Percentiles rank a stretch among this genome's conserved stretches.
Conservation (phyloP, 352 stramenopile genomes). For the Phytophthora niederhauseri region DNA sequence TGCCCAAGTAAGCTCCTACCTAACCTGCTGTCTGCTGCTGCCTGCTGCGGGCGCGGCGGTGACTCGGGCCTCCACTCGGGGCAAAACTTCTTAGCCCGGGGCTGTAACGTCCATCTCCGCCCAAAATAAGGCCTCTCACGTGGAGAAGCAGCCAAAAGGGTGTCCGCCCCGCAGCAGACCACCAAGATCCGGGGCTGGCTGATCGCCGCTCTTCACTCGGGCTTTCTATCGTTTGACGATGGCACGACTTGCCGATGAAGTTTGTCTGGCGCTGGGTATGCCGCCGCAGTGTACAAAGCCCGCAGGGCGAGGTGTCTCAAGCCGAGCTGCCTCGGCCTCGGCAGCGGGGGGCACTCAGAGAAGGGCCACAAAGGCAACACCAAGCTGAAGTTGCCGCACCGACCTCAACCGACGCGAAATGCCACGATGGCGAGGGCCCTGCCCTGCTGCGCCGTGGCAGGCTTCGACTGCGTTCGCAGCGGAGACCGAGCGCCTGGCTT, state of each 20-base stretch:
- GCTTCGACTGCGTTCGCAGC: not conserved
- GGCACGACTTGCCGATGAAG: conserved; percentile 6
- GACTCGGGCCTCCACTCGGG: not conserved
- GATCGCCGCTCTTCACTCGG: not conserved
- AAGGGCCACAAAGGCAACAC: not conserved
- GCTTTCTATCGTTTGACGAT: conserved; percentile 21
- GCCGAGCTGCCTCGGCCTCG: not conserved
- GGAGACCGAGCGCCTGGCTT: not conserved
- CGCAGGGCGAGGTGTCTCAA: not conserved
- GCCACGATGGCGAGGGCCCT: not conserved
- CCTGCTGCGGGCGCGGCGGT: not conserved
- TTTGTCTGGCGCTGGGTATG: not conserved
- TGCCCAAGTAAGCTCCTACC: too few species aligned
- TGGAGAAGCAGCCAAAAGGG: too few species aligned
- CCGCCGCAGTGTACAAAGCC: not conserved
- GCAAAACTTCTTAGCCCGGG: not conserved
- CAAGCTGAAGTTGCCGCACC: not conserved
- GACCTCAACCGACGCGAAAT: not conserved
- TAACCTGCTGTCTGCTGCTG: not conserved
- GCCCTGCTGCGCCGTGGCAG: too few species aligned
- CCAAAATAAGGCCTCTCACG: not conserved
- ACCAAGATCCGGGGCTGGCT: conserved; percentile 8
- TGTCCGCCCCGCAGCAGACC: conserved; percentile 16
- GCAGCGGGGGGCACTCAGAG: not conserved
- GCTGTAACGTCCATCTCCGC: not conserved